Base-by-base conservation (phyloP, 306 rosid species). In the Cicer pinnatifidum region DNA sequence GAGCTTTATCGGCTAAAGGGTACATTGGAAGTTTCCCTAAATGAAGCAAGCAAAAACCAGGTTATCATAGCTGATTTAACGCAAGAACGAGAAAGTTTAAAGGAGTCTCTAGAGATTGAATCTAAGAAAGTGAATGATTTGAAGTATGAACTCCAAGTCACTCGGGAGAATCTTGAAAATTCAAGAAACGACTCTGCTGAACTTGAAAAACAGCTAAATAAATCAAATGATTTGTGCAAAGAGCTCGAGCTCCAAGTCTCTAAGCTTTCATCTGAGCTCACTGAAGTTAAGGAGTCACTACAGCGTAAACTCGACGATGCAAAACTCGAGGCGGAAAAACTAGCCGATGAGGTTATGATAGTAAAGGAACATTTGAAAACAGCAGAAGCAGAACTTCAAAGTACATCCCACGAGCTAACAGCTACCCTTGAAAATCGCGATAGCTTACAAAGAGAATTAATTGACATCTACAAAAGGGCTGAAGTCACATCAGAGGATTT, bases 361-460 rank as follows among this genome's bases (percentile, higher is more conserved):
- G 59, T 74, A 15, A 91, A 82, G 75, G 89, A 90, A 69, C 81
- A 82, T 74, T 78, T 86, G 56, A 72, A 67, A 85, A 81, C 78
- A 82, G 73, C 85, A 38, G 76, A 86, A 41, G 82, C 73, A 40
- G 86, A 90, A 80, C 81, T 91, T 65, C 88, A 88, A 57, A 61
- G 11, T 15, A 54, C 61, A 57, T 86, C 93, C 51, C 10, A 59
- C 23, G 96, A 94, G 45, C 72, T 88, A 66, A 62, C 76, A 4
- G 16, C 84, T 59, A 69, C 76, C 6, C 81, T 77, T 19, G 92
- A 88, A 87, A 82, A 71, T 43, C 75, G 79, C 1, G 85, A 82
- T 79, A 73, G 78, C 79, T 89, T 94, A 41, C 90, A 87, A 82
- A 73, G 71, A 46, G 93, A 94, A 81, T 73, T 94, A 83, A 71